A percentile compares a stretch with the other conserved stretches of the same genome.
Conservation (phyloP, 306 rosid genomes). For the Begonia masoniana region DNA sequence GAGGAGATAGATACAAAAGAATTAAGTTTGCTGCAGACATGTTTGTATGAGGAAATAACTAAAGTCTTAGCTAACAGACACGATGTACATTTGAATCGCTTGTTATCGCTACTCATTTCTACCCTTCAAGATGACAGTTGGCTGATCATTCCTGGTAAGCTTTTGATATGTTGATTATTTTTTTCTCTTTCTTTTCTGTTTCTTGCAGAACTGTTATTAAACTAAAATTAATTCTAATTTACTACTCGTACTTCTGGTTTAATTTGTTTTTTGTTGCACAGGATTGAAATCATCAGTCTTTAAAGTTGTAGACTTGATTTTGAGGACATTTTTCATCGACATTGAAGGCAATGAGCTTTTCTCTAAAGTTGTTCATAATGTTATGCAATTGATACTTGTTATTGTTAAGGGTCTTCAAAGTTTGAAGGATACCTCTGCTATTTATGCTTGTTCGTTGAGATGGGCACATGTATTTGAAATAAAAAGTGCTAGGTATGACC, state of each 20-base stretch:
- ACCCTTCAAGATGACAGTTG: conserved; percentile 42
- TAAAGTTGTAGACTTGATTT: conserved; percentile 31
- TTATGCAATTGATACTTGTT: conserved; percentile 49
- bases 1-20: conserved; percentile 52
- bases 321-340: conserved; percentile 31
- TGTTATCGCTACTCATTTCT: conserved; percentile 44
- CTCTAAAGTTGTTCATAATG: conserved; percentile 32
- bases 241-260: conserved; percentile 1
- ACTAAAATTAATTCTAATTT: not conserved
- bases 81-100: conserved; percentile 23
- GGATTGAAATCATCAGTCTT: conserved; percentile 50
- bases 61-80: conserved; percentile 22
- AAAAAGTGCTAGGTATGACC: conserved; percentile 41
- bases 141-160: conserved; percentile 52
- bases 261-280: conserved; percentile 23
- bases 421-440: conserved; percentile 21
- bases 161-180: conserved; percentile 8
- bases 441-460: conserved; percentile 49
- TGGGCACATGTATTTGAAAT: conserved; percentile 68
- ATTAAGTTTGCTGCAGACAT: conserved; percentile 48
- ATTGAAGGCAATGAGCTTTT: conserved; percentile 19
- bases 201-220: too few species aligned
- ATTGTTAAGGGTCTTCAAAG: conserved; percentile 55
- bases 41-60: conserved; percentile 37
- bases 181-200: conserved; percentile 2